These are phyloP conservation scores for Neostapfia colusana DNA, from an alignment of 176 grass and related monocot species.

Conservation along the genomic window DNA sequence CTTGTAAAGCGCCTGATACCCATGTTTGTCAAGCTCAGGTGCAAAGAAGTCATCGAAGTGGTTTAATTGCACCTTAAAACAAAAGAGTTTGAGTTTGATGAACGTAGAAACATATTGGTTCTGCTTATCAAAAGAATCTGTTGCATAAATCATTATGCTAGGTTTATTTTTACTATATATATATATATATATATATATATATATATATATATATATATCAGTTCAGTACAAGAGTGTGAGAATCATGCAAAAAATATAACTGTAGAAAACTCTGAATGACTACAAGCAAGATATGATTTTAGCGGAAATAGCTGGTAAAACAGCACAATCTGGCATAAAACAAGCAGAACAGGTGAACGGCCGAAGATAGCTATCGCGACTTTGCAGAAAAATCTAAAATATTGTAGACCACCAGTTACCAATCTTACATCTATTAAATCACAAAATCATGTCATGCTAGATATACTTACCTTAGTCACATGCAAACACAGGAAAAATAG, in stretches of 20 bases:
- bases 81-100: conserved; percentile 30
- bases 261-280: background rate
- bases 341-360: conserved; percentile 7
- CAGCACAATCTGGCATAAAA: background rate
- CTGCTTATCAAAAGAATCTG: conserved; percentile 5
- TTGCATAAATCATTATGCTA: background rate
- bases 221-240: conserved; percentile 27
- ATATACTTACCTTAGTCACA: conserved; percentile 22
- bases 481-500: conserved; percentile 20
- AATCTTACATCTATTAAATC: background rate
- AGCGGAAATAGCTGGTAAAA: background rate
- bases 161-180: background rate
- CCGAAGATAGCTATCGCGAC: background rate
- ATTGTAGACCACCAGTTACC: background rate
- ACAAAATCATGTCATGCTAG: background rate
- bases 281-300: conserved; percentile 1
- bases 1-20: conserved; percentile 98
- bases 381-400: background rate
- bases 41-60: conserved; percentile 96
- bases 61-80: conserved; percentile 81
- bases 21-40: conserved; percentile 98
- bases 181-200: conserved; percentile 19
- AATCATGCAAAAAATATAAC: conserved; percentile 20
- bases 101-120: background rate
- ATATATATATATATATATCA: conserved; percentile 20